These are phyloP conservation scores for Erysimum cheiri DNA, from an alignment of 441 rosid species.

Conservation along the genomic window DNA sequence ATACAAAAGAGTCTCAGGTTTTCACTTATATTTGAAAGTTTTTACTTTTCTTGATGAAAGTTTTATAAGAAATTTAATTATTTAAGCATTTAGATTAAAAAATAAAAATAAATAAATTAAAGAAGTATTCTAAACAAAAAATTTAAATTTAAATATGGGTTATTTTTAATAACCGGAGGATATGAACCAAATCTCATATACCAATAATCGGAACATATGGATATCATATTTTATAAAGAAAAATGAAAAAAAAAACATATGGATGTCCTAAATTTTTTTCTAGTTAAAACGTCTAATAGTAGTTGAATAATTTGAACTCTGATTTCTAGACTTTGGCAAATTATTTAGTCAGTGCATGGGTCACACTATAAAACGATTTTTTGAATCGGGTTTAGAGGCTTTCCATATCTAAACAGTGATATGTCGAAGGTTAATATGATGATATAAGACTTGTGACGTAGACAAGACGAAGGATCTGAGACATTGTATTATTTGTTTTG, in stretches of 20 bases:
- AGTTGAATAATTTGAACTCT: neutral
- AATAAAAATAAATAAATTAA: neutral
- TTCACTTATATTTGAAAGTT: neutral
- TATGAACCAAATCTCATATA: too few relatives aligned
- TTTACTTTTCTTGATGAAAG: neutral
- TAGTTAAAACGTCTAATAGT: neutral
- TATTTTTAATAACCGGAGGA: neutral
- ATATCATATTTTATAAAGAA: too few relatives aligned
- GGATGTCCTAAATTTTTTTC: neutral
- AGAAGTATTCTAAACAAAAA: neutral
- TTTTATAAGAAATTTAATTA: neutral
- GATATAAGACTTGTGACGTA: conserved; percentile 28
- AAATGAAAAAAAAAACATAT: too few relatives aligned
- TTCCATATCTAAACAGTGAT: conserved; percentile 21
- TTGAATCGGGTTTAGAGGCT: neutral
- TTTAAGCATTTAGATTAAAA: neutral
- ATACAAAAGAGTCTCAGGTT: neutral
- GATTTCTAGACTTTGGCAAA: too few relatives aligned
- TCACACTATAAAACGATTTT: neutral
- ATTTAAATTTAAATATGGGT: neutral
- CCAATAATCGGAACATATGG: too few relatives aligned
- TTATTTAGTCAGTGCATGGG: neutral
- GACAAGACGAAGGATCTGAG: conserved; percentile 35
- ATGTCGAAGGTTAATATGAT: conserved; percentile 27
- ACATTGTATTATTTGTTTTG: conserved; percentile 33